Conservation (phyloP, 148 eudicot genomes). For the Rhododendron ferrugineum region DNA sequence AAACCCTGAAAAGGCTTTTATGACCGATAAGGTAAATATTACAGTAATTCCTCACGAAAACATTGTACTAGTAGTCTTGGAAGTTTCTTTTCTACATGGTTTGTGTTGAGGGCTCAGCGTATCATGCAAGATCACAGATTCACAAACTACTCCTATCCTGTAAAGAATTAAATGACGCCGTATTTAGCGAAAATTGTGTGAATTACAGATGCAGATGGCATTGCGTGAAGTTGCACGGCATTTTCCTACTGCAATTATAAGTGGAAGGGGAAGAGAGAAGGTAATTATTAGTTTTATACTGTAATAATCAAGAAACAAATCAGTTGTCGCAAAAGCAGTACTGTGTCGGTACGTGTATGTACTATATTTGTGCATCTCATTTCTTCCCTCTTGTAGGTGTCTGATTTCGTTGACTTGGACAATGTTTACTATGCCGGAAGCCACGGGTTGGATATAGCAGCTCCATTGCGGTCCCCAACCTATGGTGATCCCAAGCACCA, state of each 20-base stretch:
- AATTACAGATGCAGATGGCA: slow-evolving; percentile 43
- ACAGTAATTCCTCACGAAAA: background rate
- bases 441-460: slow-evolving; percentile 64
- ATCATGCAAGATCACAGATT: background rate
- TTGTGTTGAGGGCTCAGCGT: background rate
- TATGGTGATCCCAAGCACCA: slow-evolving; percentile 28
- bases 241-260: slow-evolving; percentile 62
- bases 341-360: background rate
- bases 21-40: slow-evolving; percentile 36
- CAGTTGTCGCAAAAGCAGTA: background rate
- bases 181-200: background rate
- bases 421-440: slow-evolving; percentile 61
- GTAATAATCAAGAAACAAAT: background rate
- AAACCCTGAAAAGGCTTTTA: slow-evolving; percentile 46
- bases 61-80: background rate
- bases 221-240: slow-evolving; percentile 39
- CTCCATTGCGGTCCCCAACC: slow-evolving; percentile 32
- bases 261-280: slow-evolving; percentile 61
- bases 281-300: slow-evolving; percentile 14
- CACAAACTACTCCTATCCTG: background rate
- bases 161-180: background rate
- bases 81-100: background rate
- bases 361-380: background rate
- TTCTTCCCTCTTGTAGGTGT: slow-evolving; percentile 26
- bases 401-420: slow-evolving; percentile 43